A percentile compares a stretch with the other conserved stretches of the same genome.
Evolutionary conservation across 2,329 filamentous ascomycete species (phyloP).

Genomic region (Lecanosticta acicola): DNA sequence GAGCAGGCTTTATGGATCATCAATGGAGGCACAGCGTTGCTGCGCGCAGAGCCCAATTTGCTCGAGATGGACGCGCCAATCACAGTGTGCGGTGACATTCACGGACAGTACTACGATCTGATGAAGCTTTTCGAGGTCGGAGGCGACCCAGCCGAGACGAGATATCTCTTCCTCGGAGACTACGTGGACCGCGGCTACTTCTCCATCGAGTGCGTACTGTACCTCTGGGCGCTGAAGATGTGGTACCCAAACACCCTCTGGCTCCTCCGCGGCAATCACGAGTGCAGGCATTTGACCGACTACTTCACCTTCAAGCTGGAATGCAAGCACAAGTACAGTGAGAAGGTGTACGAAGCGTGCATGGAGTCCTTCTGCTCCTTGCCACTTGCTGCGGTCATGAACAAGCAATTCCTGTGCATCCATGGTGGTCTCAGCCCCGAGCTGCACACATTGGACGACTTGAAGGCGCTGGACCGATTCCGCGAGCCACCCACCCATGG

Average conservation of each 20-base stretch:
- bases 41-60: constrained; percentile 87
- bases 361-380: constrained; percentile 97
- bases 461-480: constrained; percentile 98
- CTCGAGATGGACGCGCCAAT: constrained; percentile 99
- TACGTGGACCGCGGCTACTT: constrained; percentile 99
- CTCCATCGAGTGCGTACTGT: constrained; percentile 97
- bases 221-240: constrained; percentile 97
- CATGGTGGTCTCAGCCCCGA: constrained; percentile 95
- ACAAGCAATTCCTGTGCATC: constrained; percentile 99
- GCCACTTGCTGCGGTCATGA: constrained; percentile 94
- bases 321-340: constrained; percentile 99
- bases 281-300: constrained; percentile 96
- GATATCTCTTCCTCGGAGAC: constrained; percentile 95
- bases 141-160: constrained; percentile 89
- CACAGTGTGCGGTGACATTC: constrained; percentile 95
- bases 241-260: constrained; percentile 97
- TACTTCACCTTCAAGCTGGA: constrained; percentile 99
- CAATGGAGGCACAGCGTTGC: constrained; percentile 75
- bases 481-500: constrained; percentile 94
- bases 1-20: constrained; percentile 97
- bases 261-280: constrained; percentile 95
- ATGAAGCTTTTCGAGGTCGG: constrained; percentile 99
- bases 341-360: constrained; percentile 91
- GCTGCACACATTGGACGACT: constrained; percentile 88
- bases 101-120: constrained; percentile 97